Evolutionary conservation across 352 stramenopile genomes (phyloP), one percentile per base, ranked within the genome.

Genomic region (Blastocystis hominis): DNA sequence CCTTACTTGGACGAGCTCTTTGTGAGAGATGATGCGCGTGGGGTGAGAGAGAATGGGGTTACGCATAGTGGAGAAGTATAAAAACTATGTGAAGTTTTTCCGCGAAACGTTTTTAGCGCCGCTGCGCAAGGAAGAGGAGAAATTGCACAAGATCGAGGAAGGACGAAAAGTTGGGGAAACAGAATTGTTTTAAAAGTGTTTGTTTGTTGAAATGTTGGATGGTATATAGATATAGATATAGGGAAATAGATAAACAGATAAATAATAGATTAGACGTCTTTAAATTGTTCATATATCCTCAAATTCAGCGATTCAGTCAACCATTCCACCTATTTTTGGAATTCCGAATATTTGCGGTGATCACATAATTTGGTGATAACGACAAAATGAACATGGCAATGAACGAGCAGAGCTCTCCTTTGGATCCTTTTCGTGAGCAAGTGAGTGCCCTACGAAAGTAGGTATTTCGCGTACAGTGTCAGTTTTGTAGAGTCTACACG

Each of bases 1-100:
- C 76, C 76, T 24, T 80, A 20, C 36, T 42, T 80, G 10, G 69
- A 80, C 24, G 69, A 80, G 36, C 30, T 80, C 2, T 80, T 80
- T 46, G 46, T 63, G 69, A 64, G 42, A 63, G 46, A 59, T 24
- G 50, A 80, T 6, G 24, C 69, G 30, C 34, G 69, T 80, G 34
- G 9, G 40, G 5, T 10, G 34, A 0, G 9, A 55, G 6, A 1
- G 10, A 46, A 20, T 42, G 4, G 4, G 59, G 17, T 80, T 3
- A 59, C 20, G 42, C 34, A 2, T 80, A 80, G 69, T 80, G 44
- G 20, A 61, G 50, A 61, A 34, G 30, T 80, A 80, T 40, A 61
- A 62, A 5, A 46, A 64, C 1, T 62, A 53, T 38, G 24, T 80
- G 10, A 46, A n/a, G 30, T 63, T 80, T 40, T 80, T 80, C 24